phyloP scores from a whole-genome alignment of 192 early-diverging fungal genomes.

The Lobosporangium transversale region DNA sequence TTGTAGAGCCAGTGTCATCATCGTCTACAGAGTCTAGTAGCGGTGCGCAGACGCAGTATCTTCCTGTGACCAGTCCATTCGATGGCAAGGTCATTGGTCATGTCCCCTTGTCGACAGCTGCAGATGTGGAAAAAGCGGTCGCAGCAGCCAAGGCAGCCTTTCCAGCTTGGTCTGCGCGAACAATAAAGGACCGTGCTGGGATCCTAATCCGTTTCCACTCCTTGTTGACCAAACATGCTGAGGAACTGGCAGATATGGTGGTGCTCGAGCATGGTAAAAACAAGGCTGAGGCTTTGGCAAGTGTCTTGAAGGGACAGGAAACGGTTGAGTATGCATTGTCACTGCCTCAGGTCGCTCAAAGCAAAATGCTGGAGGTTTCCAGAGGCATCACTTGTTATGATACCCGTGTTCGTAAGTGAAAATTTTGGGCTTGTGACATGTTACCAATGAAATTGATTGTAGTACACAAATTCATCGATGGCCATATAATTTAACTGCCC shows the following conservation, averaged over 20 bases:
- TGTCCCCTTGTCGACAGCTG: constrained; percentile 66
- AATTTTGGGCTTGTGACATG: background rate
- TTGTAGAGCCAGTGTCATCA: constrained; percentile 30
- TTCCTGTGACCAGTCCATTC: constrained; percentile 73
- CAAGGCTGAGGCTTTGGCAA: constrained; percentile 73
- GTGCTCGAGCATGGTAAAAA: constrained; percentile 87
- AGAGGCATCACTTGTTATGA: constrained; percentile 75
- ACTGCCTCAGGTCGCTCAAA: constrained; percentile 70
- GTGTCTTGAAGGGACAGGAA: constrained; percentile 81
- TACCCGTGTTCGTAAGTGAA: constrained; percentile 60
- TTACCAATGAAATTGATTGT: background rate
- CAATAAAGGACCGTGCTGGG: constrained; percentile 76
- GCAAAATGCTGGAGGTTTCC: constrained; percentile 71
- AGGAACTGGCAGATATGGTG: constrained; percentile 77
- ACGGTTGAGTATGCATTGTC: constrained; percentile 82
- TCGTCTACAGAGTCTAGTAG: background rate
- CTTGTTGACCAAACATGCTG: constrained; percentile 61
- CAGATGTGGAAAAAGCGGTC: constrained; percentile 72
- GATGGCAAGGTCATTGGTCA: constrained; percentile 70
- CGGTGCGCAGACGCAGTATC: constrained; percentile 13
- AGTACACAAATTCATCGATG: no score
- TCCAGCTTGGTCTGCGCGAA: constrained; percentile 66
- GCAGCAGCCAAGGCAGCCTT: constrained; percentile 64
- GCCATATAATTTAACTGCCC: no score
- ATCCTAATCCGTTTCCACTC: constrained; percentile 70